Conservation (phyloP, 306 rosid species). For the Prosopis cineraria region DNA sequence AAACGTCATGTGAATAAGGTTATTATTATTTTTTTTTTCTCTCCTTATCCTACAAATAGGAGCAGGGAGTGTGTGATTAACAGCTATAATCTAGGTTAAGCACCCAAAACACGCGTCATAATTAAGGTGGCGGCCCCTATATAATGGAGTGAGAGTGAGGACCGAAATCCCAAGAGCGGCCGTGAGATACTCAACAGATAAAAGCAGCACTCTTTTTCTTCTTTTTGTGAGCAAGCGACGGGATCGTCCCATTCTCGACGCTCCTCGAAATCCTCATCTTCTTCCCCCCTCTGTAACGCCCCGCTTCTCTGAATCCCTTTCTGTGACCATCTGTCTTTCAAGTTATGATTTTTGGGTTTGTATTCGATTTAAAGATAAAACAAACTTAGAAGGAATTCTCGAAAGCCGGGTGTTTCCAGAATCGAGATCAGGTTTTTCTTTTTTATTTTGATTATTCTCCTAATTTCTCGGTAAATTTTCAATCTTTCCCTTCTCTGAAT, state of each 20-base stretch:
- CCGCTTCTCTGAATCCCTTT: slow-evolving; percentile 99
- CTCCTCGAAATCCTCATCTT: neutral
- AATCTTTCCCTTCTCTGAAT: slow-evolving; percentile 12
- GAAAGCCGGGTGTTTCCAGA: slow-evolving; percentile 98
- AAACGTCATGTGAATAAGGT: too few relatives aligned
- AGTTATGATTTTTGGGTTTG: slow-evolving; percentile 70
- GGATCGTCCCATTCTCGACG: neutral
- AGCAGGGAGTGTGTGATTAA: slow-evolving; percentile 25
- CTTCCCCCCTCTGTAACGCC: slow-evolving; percentile 56
- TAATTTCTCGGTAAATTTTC: neutral
- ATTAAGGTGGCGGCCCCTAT: slow-evolving; percentile 33
- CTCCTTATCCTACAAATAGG: too few relatives aligned
- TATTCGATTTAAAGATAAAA: slow-evolving; percentile 39
- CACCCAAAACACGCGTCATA: neutral
- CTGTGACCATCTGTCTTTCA: slow-evolving; percentile 99
- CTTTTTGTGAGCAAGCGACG: neutral
- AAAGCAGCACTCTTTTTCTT: neutral
- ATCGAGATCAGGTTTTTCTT: slow-evolving; percentile 76
- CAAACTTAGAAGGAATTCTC: slow-evolving; percentile 64
- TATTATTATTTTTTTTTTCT: slow-evolving; percentile 22
- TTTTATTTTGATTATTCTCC: neutral
- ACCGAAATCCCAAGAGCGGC: slow-evolving; percentile 52
- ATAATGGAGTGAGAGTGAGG: neutral
- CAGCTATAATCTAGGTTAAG: neutral
- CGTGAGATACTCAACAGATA: slow-evolving; percentile 41